phyloP scores from a whole-genome alignment of 2,329 filamentous ascomycete species.

The Berkeleyomyces basicola region DNA sequence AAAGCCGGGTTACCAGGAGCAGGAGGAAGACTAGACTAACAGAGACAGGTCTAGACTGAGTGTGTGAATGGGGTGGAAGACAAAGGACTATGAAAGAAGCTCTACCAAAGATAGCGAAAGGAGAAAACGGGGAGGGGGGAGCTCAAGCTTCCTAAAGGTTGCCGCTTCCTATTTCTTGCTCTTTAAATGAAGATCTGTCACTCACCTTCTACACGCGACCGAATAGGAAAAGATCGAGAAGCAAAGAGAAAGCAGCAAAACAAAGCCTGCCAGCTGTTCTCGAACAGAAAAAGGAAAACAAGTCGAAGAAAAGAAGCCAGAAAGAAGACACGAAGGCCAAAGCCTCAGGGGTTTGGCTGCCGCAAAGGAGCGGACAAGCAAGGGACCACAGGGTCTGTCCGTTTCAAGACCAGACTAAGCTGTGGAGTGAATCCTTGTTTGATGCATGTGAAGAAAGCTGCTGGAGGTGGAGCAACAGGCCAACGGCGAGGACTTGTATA shows the following conservation, averaged over 20 bases:
- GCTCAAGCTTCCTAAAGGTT: neutral
- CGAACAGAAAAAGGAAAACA: neutral
- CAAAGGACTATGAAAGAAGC: neutral
- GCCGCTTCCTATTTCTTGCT: neutral
- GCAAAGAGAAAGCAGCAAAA: neutral
- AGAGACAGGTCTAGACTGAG: too few relatives aligned
- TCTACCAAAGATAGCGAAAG: neutral
- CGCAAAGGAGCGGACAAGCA: neutral
- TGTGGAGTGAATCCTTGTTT: neutral
- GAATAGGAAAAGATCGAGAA: conserved; percentile 13
- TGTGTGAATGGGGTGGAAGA: neutral
- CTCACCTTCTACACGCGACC: conserved; percentile 4
- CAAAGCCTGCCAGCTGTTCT: neutral
- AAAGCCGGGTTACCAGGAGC: neutral
- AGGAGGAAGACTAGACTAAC: neutral
- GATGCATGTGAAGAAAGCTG: neutral
- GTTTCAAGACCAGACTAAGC: neutral
- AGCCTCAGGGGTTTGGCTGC: neutral
- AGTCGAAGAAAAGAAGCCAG: neutral
- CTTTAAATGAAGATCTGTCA: neutral
- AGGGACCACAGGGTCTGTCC: neutral
- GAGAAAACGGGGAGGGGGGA: neutral
- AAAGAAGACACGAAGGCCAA: neutral
- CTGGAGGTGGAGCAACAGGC: neutral
- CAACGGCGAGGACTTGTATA: neutral